Evolutionary conservation across 202 grass and related monocot species (phyloP).

Genomic region (Eragrostis tef): DNA sequence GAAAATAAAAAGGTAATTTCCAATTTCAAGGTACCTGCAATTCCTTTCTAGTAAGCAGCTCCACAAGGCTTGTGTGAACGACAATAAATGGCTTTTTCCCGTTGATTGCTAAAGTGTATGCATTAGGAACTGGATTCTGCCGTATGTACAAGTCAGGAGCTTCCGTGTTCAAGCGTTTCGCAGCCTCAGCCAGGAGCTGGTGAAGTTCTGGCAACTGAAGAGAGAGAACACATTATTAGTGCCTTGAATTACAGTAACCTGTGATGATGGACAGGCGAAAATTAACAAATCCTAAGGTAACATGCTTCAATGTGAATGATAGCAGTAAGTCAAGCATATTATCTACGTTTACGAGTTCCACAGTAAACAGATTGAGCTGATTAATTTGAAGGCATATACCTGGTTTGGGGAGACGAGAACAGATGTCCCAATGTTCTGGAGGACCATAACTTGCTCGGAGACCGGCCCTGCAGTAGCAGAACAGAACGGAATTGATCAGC

Average conservation of each 20-base stretch:
- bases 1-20: background rate
- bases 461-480: slow-evolving; percentile 59
- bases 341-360: background rate
- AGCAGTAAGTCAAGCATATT: background rate
- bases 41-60: slow-evolving; percentile 88
- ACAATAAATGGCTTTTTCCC: slow-evolving; percentile 91
- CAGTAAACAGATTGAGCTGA: background rate
- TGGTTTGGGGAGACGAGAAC: slow-evolving; percentile 93
- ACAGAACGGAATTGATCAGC: background rate
- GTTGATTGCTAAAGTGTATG: slow-evolving; percentile 88
- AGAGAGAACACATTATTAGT: background rate
- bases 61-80: slow-evolving; percentile 90
- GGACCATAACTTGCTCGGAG: slow-evolving; percentile 92
- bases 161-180: slow-evolving; percentile 73
- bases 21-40: slow-evolving; percentile 58
- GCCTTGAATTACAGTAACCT: background rate
- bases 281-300: slow-evolving; percentile 11
- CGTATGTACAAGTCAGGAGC: slow-evolving; percentile 86
- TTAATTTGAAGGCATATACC: slow-evolving; percentile 41
- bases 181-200: slow-evolving; percentile 67
- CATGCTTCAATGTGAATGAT: background rate
- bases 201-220: slow-evolving; percentile 76
- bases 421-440: slow-evolving; percentile 93
- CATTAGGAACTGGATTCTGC: slow-evolving; percentile 91
- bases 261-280: background rate